These are phyloP conservation scores for Populus pruinosa DNA, from an alignment of 345 rosid genomes.

Conservation along the genomic window DNA sequence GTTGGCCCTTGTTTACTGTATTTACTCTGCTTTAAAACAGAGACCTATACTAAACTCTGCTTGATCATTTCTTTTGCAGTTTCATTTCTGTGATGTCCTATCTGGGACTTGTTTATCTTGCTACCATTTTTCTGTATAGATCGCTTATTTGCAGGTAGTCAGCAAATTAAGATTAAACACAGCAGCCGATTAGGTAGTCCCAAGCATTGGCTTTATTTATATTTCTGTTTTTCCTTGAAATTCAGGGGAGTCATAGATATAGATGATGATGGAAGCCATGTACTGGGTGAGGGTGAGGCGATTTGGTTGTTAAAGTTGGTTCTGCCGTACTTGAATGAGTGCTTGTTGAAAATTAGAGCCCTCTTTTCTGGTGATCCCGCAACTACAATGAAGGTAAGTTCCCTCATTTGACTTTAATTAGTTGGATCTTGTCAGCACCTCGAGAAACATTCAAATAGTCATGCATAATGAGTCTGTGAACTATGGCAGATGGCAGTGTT, in stretches of 20 bases:
- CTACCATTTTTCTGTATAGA: conserved; percentile 61
- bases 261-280: conserved; percentile 42
- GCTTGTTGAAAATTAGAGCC: conserved; percentile 57
- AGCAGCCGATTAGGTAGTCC: not conserved
- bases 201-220: not conserved
- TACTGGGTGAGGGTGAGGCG: conserved; percentile 76
- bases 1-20: not conserved
- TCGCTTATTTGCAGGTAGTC: conserved; percentile 61
- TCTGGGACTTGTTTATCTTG: conserved; percentile 72
- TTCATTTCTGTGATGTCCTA: conserved; percentile 76
- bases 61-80: conserved; percentile 39
- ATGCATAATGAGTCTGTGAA: conserved; percentile 11
- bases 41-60: not conserved
- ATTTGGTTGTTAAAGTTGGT: conserved; percentile 57
- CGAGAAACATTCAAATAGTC: conserved; percentile 8
- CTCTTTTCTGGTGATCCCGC: conserved; percentile 90
- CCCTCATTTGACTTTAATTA: not conserved
- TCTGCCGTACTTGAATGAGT: conserved; percentile 80
- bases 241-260: conserved; percentile 47
- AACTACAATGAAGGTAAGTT: conserved; percentile 79
- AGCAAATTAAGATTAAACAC: not conserved
- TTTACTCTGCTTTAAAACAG: conserved; percentile 11
- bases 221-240: not conserved
- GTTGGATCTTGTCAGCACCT: not conserved
- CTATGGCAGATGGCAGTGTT: conserved; percentile 79